These are phyloP conservation scores for Amanita brunnescens DNA, from an alignment of 768 basidiomycete genomes.

Conservation along the genomic window DNA sequence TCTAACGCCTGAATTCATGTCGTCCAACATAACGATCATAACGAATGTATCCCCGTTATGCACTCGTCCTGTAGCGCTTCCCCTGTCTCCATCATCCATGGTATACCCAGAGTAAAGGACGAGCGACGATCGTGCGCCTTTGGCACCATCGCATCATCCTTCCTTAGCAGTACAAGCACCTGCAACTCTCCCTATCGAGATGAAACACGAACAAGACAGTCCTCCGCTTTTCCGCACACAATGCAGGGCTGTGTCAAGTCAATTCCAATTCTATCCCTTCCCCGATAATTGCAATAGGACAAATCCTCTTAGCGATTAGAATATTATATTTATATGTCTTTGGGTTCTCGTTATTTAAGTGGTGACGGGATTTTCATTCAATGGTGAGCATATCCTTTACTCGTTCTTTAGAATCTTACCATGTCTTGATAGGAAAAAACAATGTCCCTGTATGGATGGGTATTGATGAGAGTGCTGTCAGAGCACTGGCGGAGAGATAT, in stretches of 20 bases:
- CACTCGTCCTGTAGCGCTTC: neutral
- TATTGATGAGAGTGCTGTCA: too few species aligned
- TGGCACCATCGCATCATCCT: neutral
- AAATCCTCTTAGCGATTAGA: too few species aligned
- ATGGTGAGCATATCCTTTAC: too few species aligned
- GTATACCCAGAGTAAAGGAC: neutral
- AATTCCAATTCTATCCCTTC: too few species aligned
- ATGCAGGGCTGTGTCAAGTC: neutral
- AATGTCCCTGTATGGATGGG: too few species aligned
- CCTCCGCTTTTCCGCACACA: neutral
- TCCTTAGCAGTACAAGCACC: neutral
- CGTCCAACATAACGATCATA: neutral
- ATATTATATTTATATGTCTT: too few species aligned
- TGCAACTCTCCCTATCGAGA: neutral
- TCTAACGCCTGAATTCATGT: neutral
- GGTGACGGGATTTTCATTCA: too few species aligned
- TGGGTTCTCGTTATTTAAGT: too few species aligned
- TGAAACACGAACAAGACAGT: conserved; percentile 4
- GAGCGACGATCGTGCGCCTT: neutral
- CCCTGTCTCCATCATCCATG: neutral
- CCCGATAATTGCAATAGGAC: too few species aligned
- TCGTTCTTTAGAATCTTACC: too few species aligned
- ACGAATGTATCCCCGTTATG: neutral
- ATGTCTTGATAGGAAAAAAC: too few species aligned
- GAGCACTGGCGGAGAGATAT: too few species aligned